These are phyloP conservation scores for Ilyonectria destructans DNA, from an alignment of 2,329 filamentous ascomycete species.

Conservation along the genomic window DNA sequence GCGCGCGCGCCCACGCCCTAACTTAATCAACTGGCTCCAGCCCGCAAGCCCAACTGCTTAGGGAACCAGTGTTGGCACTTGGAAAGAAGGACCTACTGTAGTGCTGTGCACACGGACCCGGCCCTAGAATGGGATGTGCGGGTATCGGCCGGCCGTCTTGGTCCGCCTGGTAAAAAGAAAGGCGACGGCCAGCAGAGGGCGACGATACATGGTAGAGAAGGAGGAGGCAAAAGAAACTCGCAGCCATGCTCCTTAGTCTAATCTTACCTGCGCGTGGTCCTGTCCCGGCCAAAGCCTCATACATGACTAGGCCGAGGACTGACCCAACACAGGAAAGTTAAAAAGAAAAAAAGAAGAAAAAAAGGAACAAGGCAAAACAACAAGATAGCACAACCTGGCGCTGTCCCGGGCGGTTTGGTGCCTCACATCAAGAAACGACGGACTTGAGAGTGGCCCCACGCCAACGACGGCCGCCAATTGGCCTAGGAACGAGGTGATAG, in stretches of 20 bases:
- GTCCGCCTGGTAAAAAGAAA: constrained; percentile 1
- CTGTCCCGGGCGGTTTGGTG: background rate
- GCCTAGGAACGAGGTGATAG: constrained; percentile 24
- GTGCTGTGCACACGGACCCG: constrained; percentile 11
- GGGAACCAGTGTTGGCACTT: constrained; percentile 12
- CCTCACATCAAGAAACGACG: constrained; percentile 9
- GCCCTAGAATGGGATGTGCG: constrained; percentile 5
- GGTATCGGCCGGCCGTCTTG: constrained; percentile 5
- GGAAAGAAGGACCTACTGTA: background rate
- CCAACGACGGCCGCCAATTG: constrained; percentile 13
- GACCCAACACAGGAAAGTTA: constrained; percentile 1
- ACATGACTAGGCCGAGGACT: background rate
- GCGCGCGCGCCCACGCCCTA: background rate
- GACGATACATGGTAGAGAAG: background rate
- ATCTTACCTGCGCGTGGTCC: constrained; percentile 15
- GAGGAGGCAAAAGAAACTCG: background rate
- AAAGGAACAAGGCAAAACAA: constrained; percentile 10
- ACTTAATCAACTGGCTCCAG: background rate
- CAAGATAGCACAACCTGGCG: background rate
- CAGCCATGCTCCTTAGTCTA: constrained; percentile 10
- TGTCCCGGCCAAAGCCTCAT: constrained; percentile 18
- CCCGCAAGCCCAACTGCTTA: constrained; percentile 15
- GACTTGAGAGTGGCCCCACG: constrained; percentile 1
- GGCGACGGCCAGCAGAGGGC: background rate
- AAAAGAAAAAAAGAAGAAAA: constrained; percentile 5